These are phyloP conservation scores for Taphrina betulina DNA, from an alignment of 1,139 yeast genomes.

Conservation along the genomic window DNA sequence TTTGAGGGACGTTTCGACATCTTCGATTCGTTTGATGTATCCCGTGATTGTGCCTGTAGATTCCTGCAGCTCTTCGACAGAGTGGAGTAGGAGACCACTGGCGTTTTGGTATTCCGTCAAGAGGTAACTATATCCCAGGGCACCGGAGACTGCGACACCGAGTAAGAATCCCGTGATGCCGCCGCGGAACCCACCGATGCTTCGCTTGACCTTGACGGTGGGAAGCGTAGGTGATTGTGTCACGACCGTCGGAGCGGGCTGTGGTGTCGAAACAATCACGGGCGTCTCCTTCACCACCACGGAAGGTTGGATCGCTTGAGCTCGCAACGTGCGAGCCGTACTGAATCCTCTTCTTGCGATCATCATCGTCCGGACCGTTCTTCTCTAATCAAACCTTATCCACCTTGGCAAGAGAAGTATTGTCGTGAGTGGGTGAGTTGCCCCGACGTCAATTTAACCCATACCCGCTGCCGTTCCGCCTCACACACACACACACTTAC, in stretches of 20 bases:
- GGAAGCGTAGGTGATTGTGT: slow-evolving; percentile 18
- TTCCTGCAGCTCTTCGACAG: slow-evolving; percentile 33
- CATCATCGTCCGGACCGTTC: not conserved
- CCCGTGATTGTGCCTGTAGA: slow-evolving; percentile 24
- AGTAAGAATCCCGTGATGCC: slow-evolving; percentile 34
- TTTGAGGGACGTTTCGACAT: slow-evolving; percentile 28
- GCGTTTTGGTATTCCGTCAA: slow-evolving; percentile 33
- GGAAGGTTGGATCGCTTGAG: slow-evolving; percentile 13
- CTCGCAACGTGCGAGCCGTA: slow-evolving; percentile 9
- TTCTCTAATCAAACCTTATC: too few relatives aligned
- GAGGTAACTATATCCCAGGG: slow-evolving; percentile 30
- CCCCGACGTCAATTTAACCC: too few relatives aligned
- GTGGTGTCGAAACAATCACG: slow-evolving; percentile 11
- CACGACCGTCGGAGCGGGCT: slow-evolving; percentile 24
- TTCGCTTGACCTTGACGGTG: slow-evolving; percentile 26
- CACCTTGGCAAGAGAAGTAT: too few relatives aligned
- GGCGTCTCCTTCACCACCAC: slow-evolving; percentile 8
- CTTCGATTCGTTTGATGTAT: slow-evolving; percentile 29
- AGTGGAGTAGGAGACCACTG: slow-evolving; percentile 14
- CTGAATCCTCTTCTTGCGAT: slow-evolving; percentile 6
- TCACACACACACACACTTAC: too few relatives aligned
- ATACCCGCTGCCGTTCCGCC: too few relatives aligned
- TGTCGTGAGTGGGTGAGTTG: too few relatives aligned
- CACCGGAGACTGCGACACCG: slow-evolving; percentile 33
- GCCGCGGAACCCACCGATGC: slow-evolving; percentile 29